Conservation (phyloP, 1,284 basidiomycete genomes). For the Cutaneotrichosporon sp. region DNA sequence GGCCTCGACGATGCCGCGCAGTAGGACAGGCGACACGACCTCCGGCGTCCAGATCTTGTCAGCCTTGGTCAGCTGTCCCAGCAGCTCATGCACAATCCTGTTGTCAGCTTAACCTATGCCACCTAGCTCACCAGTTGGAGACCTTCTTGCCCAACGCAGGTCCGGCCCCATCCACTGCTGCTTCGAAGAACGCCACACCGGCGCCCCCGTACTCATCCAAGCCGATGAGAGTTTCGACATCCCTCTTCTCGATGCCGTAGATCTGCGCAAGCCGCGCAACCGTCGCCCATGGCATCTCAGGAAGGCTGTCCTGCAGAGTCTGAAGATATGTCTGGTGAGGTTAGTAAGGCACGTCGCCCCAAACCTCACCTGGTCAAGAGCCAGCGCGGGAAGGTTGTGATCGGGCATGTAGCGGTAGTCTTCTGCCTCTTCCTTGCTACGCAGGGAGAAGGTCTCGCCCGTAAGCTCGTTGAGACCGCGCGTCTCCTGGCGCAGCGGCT, state of each 20-base stretch:
- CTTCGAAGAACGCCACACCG: conserved; percentile 68
- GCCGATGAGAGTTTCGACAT: conserved; percentile 69
- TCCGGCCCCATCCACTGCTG: conserved; percentile 47
- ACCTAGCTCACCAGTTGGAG: conserved; percentile 70
- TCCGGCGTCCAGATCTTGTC: conserved; percentile 61
- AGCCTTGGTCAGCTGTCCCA: conserved; percentile 65
- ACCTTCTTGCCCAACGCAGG: conserved; percentile 56
- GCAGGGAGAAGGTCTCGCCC: conserved; percentile 72
- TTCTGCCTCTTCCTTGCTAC: conserved; percentile 87
- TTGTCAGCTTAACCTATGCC: neutral
- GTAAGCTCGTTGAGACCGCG: conserved; percentile 80
- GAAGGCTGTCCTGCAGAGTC: conserved; percentile 57
- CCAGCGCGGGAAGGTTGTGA: conserved; percentile 75
- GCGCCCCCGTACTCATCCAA: conserved; percentile 57
- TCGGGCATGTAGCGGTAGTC: conserved; percentile 99
- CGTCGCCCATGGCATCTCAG: conserved; percentile 70
- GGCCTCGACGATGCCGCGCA: conserved; percentile 73
- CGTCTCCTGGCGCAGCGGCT: conserved; percentile 66
- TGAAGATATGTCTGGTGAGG: conserved; percentile 58
- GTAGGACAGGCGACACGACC: conserved; percentile 57
- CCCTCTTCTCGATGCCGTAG: conserved; percentile 59
- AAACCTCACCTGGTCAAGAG: conserved; percentile 53
- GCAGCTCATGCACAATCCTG: conserved; percentile 80
- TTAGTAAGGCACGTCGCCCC: neutral
- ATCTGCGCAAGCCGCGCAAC: conserved; percentile 56